phyloP scores from a whole-genome alignment of 2,329 filamentous ascomycete species.

The Beauveria australis region DNA sequence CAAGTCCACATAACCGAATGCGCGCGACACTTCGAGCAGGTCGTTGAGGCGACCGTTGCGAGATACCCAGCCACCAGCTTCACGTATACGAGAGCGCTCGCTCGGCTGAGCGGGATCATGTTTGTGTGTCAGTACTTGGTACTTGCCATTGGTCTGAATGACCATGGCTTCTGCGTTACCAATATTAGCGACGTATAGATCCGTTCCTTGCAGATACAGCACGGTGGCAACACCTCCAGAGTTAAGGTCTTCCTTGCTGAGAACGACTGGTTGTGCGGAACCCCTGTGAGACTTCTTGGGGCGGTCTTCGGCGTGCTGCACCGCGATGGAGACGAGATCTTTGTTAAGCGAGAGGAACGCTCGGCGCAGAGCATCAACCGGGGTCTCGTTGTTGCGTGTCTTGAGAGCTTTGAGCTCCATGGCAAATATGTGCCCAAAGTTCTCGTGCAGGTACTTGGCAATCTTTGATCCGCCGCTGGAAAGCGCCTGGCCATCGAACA shows the following conservation, averaged over 20 bases:
- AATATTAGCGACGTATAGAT: slow-evolving; percentile 90
- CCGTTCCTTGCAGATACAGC: slow-evolving; percentile 79
- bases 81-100: slow-evolving; percentile 82
- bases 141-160: slow-evolving; percentile 77
- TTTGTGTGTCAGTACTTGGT: slow-evolving; percentile 78
- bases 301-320: slow-evolving; percentile 70
- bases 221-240: slow-evolving; percentile 90
- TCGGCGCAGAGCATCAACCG: slow-evolving; percentile 73
- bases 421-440: slow-evolving; percentile 79
- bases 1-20: slow-evolving; percentile 89
- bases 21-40: slow-evolving; percentile 78
- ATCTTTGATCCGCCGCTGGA: slow-evolving; percentile 89
- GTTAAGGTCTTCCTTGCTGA: slow-evolving; percentile 81
- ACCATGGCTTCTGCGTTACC: slow-evolving; percentile 94
- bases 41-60: slow-evolving; percentile 92
- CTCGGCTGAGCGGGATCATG: slow-evolving; percentile 83
- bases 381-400: slow-evolving; percentile 59
- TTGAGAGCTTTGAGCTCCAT: slow-evolving; percentile 72
- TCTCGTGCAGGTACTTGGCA: slow-evolving; percentile 92
- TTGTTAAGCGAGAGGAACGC: slow-evolving; percentile 90
- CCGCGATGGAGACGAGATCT: slow-evolving; percentile 78
- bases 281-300: slow-evolving; percentile 59
- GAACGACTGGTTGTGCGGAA: slow-evolving; percentile 62
- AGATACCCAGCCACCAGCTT: slow-evolving; percentile 92
- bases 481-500: slow-evolving; percentile 91